Evolutionary conservation across 2,329 filamentous ascomycete genomes (phyloP).

Genomic region (Thelonectria olida): DNA sequence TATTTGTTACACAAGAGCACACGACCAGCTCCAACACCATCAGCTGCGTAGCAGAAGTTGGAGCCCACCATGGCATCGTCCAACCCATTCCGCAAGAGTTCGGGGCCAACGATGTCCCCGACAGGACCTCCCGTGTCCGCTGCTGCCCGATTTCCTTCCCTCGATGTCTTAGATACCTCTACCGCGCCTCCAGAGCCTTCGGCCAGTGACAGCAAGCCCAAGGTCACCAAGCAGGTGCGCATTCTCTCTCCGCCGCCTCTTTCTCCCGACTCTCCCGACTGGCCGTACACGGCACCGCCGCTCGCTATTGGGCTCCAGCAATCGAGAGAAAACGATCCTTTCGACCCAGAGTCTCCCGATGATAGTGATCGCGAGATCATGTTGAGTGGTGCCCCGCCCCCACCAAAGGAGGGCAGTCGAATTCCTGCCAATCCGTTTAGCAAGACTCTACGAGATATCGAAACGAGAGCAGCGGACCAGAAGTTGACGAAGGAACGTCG

Average conservation of each 20-base stretch:
- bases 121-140: slow-evolving; percentile 22
- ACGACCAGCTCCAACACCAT: slow-evolving; percentile 10
- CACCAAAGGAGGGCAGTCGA: slow-evolving; percentile 30
- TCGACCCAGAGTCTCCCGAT: slow-evolving; percentile 41
- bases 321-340: slow-evolving; percentile 43
- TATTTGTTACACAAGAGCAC: neutral
- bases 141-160: slow-evolving; percentile 35
- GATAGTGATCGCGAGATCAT: slow-evolving; percentile 41
- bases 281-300: slow-evolving; percentile 44
- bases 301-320: slow-evolving; percentile 41
- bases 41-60: slow-evolving; percentile 23
- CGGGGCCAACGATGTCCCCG: slow-evolving; percentile 32
- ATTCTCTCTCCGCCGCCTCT: slow-evolving; percentile 71
- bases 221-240: slow-evolving; percentile 73
- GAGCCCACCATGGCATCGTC: slow-evolving; percentile 48
- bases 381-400: slow-evolving; percentile 35
- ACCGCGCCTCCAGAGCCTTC: slow-evolving; percentile 42
- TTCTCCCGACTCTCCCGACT: slow-evolving; percentile 61
- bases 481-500: slow-evolving; percentile 43
- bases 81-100: slow-evolving; percentile 63
- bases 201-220: slow-evolving; percentile 53
- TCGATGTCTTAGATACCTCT: slow-evolving; percentile 43
- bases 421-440: slow-evolving; percentile 58
- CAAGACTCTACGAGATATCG: slow-evolving; percentile 62
- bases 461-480: slow-evolving; percentile 47